Evolutionary conservation across 768 basidiomycete species (phyloP).

Genomic region (Pseudohyphozyma bogoriensis): DNA sequence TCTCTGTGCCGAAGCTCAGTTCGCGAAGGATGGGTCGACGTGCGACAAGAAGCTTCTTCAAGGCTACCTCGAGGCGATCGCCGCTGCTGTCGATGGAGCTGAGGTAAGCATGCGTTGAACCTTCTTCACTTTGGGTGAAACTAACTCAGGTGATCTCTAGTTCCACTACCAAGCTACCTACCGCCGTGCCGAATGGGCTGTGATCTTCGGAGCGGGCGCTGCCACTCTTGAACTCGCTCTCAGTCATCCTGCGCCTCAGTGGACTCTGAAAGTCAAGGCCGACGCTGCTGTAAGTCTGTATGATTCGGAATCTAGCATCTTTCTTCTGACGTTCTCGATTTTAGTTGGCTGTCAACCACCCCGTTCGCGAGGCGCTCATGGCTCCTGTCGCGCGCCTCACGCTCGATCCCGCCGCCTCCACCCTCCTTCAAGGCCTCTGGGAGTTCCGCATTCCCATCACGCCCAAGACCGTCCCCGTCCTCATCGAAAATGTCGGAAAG

Average conservation of each 20-base stretch:
- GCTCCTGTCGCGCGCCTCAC: constrained; percentile 67
- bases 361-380: constrained; percentile 61
- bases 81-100: constrained; percentile 28
- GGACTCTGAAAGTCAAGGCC: constrained; percentile 61
- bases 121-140: constrained; percentile 29
- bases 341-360: constrained; percentile 56
- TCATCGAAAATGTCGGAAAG: constrained; percentile 42
- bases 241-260: constrained; percentile 66
- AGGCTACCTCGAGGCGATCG: constrained; percentile 24
- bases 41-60: not conserved
- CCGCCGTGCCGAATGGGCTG: constrained; percentile 81
- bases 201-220: constrained; percentile 58
- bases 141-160: constrained; percentile 43
- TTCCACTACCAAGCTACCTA: constrained; percentile 75
- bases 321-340: not conserved
- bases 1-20: not conserved
- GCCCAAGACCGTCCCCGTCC: not conserved
- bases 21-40: constrained; percentile 3
- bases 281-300: constrained; percentile 50
- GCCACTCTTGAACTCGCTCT: constrained; percentile 67
- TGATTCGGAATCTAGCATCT: too few species aligned
- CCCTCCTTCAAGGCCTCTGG: constrained; percentile 48
- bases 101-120: constrained; percentile 10
- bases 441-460: constrained; percentile 54
- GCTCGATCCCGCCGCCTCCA: constrained; percentile 34